Evolutionary conservation across 768 basidiomycete species (phyloP).

Genomic region (Udeniomyces megalosporus): DNA sequence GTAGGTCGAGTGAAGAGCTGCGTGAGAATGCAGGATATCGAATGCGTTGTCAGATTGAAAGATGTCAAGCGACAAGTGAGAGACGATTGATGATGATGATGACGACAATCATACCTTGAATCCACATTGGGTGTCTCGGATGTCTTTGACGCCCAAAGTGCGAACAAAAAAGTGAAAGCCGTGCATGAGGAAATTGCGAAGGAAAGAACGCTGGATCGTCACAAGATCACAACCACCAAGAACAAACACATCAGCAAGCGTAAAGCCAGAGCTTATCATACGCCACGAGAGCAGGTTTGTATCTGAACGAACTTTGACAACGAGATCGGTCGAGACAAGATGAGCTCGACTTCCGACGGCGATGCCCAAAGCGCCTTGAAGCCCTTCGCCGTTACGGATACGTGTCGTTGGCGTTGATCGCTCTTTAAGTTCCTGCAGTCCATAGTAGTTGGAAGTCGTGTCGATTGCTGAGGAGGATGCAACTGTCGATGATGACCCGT

Average conservation of each 20-base stretch:
- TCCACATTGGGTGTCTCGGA: constrained; percentile 75
- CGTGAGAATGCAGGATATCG: no score
- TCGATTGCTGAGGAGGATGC: no score
- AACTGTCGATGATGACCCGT: neutral
- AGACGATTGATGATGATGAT: neutral
- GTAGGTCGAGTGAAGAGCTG: constrained; percentile 65
- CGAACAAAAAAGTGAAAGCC: constrained; percentile 76
- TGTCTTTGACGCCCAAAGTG: constrained; percentile 62
- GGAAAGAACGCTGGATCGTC: constrained; percentile 52
- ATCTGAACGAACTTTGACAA: constrained; percentile 60
- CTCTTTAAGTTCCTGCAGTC: neutral
- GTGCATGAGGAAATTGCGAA: constrained; percentile 88
- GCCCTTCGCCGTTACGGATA: no score
- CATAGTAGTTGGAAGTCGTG: no score
- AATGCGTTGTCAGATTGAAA: neutral
- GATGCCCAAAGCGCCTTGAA: constrained; percentile 38
- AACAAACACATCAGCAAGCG: neutral
- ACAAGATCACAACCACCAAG: neutral
- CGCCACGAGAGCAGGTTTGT: neutral
- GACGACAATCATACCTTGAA: constrained; percentile 46
- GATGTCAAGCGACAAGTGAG: neutral
- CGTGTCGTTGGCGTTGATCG: neutral
- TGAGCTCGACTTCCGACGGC: constrained; percentile 79
- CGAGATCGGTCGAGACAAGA: constrained; percentile 76
- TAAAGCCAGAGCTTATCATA: no score